Conservation (phyloP, 208 protist species). For the Leishmania amazonensis region DNA sequence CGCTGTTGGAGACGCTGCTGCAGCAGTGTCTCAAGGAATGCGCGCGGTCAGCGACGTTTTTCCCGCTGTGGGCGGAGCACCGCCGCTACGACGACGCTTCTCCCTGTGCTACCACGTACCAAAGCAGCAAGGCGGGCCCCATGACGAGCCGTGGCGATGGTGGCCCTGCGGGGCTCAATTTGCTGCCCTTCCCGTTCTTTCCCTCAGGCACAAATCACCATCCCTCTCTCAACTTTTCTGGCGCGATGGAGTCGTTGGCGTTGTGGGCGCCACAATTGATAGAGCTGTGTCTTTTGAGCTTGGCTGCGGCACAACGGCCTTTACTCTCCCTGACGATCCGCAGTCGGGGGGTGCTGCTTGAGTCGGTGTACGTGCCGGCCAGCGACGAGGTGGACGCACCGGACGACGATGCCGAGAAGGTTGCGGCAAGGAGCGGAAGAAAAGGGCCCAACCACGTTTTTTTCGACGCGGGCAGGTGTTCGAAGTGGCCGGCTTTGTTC, state of each 20-base stretch:
- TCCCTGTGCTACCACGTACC: neutral
- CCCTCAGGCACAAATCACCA: neutral
- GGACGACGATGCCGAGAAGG: neutral
- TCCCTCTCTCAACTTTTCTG: constrained; percentile 14
- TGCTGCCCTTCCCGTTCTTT: neutral
- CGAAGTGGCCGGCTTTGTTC: constrained; percentile 31
- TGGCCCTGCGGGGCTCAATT: neutral
- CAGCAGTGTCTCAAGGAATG: constrained; percentile 26
- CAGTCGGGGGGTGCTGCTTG: constrained; percentile 30
- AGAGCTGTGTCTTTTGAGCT: constrained; percentile 51
- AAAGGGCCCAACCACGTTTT: neutral
- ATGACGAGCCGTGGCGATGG: neutral
- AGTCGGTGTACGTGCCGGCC: constrained; percentile 13
- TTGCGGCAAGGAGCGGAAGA: neutral
- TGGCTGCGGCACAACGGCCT: constrained; percentile 43
- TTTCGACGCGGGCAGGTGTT: constrained; percentile 23
- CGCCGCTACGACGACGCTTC: neutral
- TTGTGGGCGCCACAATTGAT: constrained; percentile 30
- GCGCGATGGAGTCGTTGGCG: constrained; percentile 14
- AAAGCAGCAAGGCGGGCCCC: neutral
- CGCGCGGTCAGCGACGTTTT: constrained; percentile 25
- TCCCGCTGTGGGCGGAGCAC: constrained; percentile 59
- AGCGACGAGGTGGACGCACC: neutral
- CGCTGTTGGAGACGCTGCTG: constrained; percentile 18
- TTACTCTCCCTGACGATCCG: constrained; percentile 38